phyloP scores from a whole-genome alignment of 257 asterid genomes.

The Gentiana macrophylla region DNA sequence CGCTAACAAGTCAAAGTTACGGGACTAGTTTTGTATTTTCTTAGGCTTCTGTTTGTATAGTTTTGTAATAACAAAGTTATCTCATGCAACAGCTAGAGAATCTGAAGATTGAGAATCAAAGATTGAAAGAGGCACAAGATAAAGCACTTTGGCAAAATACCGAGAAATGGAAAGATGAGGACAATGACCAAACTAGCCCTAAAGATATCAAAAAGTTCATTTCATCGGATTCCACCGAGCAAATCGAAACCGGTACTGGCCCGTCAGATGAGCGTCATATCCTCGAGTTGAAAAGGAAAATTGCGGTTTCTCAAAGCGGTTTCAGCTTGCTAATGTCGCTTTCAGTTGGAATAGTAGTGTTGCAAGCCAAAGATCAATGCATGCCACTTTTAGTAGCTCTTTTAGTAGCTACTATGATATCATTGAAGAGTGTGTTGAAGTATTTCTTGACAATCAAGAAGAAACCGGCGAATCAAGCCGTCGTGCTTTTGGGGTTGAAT shows the following conservation, averaged over 20 bases:
- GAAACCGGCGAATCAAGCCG: constrained; percentile 38
- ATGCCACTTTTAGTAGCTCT: constrained; percentile 56
- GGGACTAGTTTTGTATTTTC: too few species aligned
- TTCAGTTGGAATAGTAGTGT: constrained; percentile 46
- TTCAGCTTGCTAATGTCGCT: constrained; percentile 45
- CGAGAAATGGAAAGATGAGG: constrained; percentile 9
- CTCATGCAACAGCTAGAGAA: constrained; percentile 31
- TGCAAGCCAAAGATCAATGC: constrained; percentile 58
- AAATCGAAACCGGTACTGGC: background rate
- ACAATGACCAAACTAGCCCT: background rate
- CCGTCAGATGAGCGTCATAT: background rate
- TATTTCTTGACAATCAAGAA: constrained; percentile 27
- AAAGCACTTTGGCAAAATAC: constrained; percentile 20
- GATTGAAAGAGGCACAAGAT: constrained; percentile 29
- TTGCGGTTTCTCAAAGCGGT: constrained; percentile 40
- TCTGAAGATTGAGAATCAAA: constrained; percentile 33
- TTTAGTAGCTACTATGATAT: constrained; percentile 39
- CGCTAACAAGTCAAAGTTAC: too few species aligned
- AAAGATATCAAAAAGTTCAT: constrained; percentile 7
- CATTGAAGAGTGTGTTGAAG: constrained; percentile 37
- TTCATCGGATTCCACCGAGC: background rate
- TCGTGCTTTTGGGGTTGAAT: constrained; percentile 63
- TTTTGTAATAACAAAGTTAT: too few species aligned
- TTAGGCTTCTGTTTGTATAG: too few species aligned
- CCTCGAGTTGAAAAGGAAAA: constrained; percentile 20